Evolutionary conservation across 2,329 filamentous ascomycete species (phyloP).

Genomic region (Ceratocystis cubensis): DNA sequence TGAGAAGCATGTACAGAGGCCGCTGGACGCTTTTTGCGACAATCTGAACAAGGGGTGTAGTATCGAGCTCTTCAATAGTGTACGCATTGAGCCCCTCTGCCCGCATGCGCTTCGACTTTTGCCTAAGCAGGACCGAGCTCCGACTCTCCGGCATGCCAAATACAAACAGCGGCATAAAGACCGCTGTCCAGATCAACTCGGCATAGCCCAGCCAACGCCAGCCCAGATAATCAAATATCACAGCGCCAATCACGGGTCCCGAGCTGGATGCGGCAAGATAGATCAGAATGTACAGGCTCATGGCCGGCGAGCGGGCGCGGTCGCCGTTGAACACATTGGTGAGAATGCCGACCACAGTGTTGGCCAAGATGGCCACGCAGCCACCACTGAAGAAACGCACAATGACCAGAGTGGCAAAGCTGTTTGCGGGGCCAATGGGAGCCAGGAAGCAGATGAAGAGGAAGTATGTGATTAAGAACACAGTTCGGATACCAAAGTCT

Average conservation of each 20-base stretch:
- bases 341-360: slow-evolving; percentile 25
- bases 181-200: slow-evolving; percentile 33
- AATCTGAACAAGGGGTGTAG: slow-evolving; percentile 12
- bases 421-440: slow-evolving; percentile 14
- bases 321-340: slow-evolving; percentile 26
- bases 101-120: slow-evolving; percentile 17
- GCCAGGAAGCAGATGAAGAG: slow-evolving; percentile 23
- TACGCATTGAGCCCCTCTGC: slow-evolving; percentile 12
- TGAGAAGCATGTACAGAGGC: slow-evolving; percentile 24
- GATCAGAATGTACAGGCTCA: slow-evolving; percentile 23
- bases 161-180: slow-evolving; percentile 30
- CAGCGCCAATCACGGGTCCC: slow-evolving; percentile 27
- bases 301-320: slow-evolving; percentile 24
- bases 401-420: slow-evolving; percentile 21
- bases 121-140: slow-evolving; percentile 8
- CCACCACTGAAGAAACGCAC: slow-evolving; percentile 26
- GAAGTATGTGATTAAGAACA: slow-evolving; percentile 24
- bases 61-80: slow-evolving; percentile 17
- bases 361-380: slow-evolving; percentile 24
- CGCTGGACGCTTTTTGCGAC: slow-evolving; percentile 17
- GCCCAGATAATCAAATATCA: slow-evolving; percentile 25
- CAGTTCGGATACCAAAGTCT: slow-evolving; percentile 26
- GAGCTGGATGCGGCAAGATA: slow-evolving; percentile 24
- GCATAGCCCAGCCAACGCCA: slow-evolving; percentile 30
- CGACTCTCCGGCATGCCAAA: slow-evolving; percentile 19